A percentile compares a stretch with the other conserved stretches of the same genome.
Conservation (phyloP, 2,329 filamentous ascomycete genomes). For the Botryotinia narcissicola region DNA sequence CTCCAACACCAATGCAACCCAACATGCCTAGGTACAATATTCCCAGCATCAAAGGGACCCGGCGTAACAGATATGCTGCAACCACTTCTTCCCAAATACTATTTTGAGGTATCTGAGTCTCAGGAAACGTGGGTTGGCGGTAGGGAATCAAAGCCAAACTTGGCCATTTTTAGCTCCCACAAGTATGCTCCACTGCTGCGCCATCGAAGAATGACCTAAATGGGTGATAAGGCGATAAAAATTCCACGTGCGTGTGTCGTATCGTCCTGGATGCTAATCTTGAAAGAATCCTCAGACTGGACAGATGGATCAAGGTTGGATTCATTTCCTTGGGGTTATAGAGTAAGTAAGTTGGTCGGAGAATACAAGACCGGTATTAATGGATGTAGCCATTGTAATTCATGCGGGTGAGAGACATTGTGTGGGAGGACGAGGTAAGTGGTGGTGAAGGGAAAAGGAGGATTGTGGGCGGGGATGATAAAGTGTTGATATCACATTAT, state of each 20-base stretch:
- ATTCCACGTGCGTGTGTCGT: constrained; percentile 7
- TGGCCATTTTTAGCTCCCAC: constrained; percentile 1
- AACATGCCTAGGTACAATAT: not conserved
- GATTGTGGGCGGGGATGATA: not conserved
- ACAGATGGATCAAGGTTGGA: not conserved
- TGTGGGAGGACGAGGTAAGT: not conserved
- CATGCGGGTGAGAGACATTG: constrained; percentile 6
- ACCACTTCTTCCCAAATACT: not conserved
- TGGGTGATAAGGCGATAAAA: not conserved
- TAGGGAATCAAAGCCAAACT: not conserved
- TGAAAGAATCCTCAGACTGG: not conserved
- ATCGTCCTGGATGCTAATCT: constrained; percentile 1
- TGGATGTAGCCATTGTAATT: constrained; percentile 11
- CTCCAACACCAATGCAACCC: constrained; percentile 2
- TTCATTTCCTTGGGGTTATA: not conserved
- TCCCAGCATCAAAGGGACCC: constrained; percentile 1
- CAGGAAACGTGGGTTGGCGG: not conserved
- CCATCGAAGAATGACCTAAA: constrained; percentile 1
- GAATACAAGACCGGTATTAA: constrained; percentile 14
- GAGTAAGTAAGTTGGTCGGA: not conserved
- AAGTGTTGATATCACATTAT: not conserved
- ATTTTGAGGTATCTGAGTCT: constrained; percentile 5
- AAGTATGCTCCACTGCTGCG: constrained; percentile 8
- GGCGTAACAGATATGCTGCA: not conserved
- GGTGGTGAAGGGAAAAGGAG: not conserved